phyloP scores from a whole-genome alignment of 345 rosid species.

The Cardamine chenopodiifolia region DNA sequence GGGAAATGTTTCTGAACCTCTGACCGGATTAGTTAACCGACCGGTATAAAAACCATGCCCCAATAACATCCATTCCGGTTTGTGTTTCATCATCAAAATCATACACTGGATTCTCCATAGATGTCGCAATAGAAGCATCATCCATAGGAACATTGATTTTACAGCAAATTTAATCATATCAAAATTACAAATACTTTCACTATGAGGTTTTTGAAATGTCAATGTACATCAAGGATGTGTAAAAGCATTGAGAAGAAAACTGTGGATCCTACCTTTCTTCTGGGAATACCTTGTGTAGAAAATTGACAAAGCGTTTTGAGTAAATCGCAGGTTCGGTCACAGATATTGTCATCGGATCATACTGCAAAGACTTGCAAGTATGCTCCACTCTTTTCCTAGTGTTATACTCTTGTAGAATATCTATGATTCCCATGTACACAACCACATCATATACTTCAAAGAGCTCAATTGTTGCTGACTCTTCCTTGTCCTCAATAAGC shows the following conservation, averaged over 20 bases:
- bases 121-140: conserved; percentile 4
- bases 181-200: conserved; percentile 16
- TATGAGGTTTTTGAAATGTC: conserved; percentile 5
- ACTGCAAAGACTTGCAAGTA: conserved; percentile 67
- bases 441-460: conserved; percentile 90
- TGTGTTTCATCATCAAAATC: background rate
- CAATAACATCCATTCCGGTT: background rate
- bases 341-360: conserved; percentile 65
- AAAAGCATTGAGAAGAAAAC: background rate
- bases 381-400: conserved; percentile 75
- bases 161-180: background rate
- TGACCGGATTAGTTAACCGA: background rate
- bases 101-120: background rate
- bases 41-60: background rate
- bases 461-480: conserved; percentile 64
- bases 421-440: conserved; percentile 89
- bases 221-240: conserved; percentile 33
- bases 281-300: conserved; percentile 74
- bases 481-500: conserved; percentile 52
- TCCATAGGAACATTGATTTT: conserved; percentile 3
- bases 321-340: conserved; percentile 69
- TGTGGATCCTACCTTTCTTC: conserved; percentile 35
- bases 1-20: background rate
- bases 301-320: conserved; percentile 68
- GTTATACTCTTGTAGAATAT: conserved; percentile 85